Percentiles rank a stretch among this genome's conserved stretches.
Conservation (phyloP, 2,329 filamentous ascomycete species). For the Clarireedia sp. region DNA sequence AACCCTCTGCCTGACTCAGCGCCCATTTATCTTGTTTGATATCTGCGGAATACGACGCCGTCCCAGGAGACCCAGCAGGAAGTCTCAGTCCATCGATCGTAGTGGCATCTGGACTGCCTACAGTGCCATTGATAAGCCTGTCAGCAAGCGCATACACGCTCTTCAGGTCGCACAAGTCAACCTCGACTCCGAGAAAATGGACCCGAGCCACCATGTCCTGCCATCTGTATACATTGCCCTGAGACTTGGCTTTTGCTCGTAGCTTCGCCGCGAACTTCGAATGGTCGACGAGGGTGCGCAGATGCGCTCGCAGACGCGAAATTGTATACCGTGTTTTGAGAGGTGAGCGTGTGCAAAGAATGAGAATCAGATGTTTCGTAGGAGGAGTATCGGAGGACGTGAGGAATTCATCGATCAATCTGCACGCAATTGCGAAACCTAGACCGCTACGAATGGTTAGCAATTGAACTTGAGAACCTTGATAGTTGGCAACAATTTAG, state of each 20-base stretch:
- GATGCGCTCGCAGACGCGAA: slow-evolving; percentile 52
- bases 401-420: slow-evolving; percentile 86
- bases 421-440: slow-evolving; percentile 74
- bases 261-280: slow-evolving; percentile 42
- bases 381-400: slow-evolving; percentile 55
- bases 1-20: slow-evolving; percentile 44
- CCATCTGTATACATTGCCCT: slow-evolving; percentile 42
- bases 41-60: slow-evolving; percentile 21
- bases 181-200: slow-evolving; percentile 49
- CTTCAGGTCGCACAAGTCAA: slow-evolving; percentile 53
- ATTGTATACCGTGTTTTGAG: slow-evolving; percentile 70
- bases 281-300: slow-evolving; percentile 38
- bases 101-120: slow-evolving; percentile 28
- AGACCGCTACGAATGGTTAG: slow-evolving; percentile 60
- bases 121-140: slow-evolving; percentile 26
- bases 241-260: slow-evolving; percentile 42
- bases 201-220: slow-evolving; percentile 41
- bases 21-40: slow-evolving; percentile 27
- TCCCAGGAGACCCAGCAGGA: slow-evolving; percentile 28
- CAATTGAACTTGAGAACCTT: neutral
- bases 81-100: slow-evolving; percentile 25
- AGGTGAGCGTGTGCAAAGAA: slow-evolving; percentile 73
- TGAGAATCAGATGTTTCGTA: slow-evolving; percentile 63
- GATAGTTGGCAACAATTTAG: neutral
- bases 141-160: slow-evolving; percentile 34